Evolutionary conservation across 2,329 filamentous ascomycete species (phyloP).

Genomic region (Alternaria hordeiaustralica): DNA sequence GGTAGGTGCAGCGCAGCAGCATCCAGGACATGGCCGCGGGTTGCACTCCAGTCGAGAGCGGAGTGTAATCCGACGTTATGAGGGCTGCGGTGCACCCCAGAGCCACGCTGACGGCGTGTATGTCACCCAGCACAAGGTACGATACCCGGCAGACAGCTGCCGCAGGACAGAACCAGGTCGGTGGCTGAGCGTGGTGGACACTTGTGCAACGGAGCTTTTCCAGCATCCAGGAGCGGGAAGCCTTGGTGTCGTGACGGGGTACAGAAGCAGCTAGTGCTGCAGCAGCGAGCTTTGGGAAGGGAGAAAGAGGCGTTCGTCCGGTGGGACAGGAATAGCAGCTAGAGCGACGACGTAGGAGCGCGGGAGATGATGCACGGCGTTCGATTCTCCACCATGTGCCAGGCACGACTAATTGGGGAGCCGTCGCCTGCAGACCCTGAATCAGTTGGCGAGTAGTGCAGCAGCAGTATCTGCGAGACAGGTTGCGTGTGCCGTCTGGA

Average conservation of each 20-base stretch:
- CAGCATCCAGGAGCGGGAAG: constrained; percentile 36
- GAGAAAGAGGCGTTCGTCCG: constrained; percentile 27
- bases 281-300: constrained; percentile 30
- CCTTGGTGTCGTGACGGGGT: constrained; percentile 24
- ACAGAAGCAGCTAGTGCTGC: constrained; percentile 33
- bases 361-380: constrained; percentile 34
- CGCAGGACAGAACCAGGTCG: constrained; percentile 42
- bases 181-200: constrained; percentile 34
- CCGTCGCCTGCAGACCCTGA: constrained; percentile 14
- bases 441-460: constrained; percentile 5
- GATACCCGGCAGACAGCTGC: constrained; percentile 42
- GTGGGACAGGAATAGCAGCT: constrained; percentile 37
- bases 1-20: constrained; percentile 22
- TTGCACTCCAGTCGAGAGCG: constrained; percentile 17
- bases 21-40: constrained; percentile 18
- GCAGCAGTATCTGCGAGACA: not conserved
- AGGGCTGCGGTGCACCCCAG: constrained; percentile 33
- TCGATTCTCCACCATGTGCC: constrained; percentile 19
- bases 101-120: constrained; percentile 37
- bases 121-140: constrained; percentile 32
- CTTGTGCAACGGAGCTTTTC: constrained; percentile 32
- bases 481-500: not conserved
- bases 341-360: constrained; percentile 6
- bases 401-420: constrained; percentile 9
- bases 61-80: constrained; percentile 33